Conservation (phyloP, 352 stramenopile species). For the Phytophthora ohioensis region DNA sequence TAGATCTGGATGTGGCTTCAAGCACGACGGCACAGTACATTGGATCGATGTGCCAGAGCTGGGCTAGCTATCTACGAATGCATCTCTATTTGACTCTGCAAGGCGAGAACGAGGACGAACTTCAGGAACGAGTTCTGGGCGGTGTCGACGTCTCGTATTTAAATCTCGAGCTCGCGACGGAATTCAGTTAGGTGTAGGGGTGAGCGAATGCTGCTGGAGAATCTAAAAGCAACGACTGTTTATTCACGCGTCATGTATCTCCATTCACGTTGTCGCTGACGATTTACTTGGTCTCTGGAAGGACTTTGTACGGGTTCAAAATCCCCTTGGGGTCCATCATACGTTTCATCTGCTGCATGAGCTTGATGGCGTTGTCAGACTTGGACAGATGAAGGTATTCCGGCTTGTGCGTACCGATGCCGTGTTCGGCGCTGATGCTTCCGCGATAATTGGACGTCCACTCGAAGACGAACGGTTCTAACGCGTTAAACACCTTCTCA, state of each 20-base stretch:
- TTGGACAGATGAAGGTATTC: conserved; percentile 90
- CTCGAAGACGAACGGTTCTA: conserved; percentile 86
- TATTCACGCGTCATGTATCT: conserved; percentile 21
- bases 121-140: conserved; percentile 78
- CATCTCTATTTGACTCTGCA: conserved; percentile 87
- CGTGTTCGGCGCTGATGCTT: conserved; percentile 98
- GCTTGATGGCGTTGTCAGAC: conserved; percentile 73
- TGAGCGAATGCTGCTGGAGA: conserved; percentile 16
- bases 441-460: conserved; percentile 88
- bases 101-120: conserved; percentile 70
- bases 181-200: conserved; percentile 37
- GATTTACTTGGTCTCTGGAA: conserved; percentile 48
- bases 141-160: conserved; percentile 67
- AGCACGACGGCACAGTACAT: conserved; percentile 83
- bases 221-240: conserved; percentile 27
- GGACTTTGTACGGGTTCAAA: conserved; percentile 97
- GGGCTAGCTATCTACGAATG: conserved; percentile 74
- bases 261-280: neutral
- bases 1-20: conserved; percentile 87
- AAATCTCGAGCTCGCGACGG: conserved; percentile 59
- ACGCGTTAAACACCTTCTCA: conserved; percentile 62
- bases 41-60: conserved; percentile 83
- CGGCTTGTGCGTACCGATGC: conserved; percentile 96
- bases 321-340: conserved; percentile 97
- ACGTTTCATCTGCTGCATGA: conserved; percentile 95